These are phyloP conservation scores for Oryza brachyantha DNA, from an alignment of 176 grass and related monocot species.

Conservation along the genomic window DNA sequence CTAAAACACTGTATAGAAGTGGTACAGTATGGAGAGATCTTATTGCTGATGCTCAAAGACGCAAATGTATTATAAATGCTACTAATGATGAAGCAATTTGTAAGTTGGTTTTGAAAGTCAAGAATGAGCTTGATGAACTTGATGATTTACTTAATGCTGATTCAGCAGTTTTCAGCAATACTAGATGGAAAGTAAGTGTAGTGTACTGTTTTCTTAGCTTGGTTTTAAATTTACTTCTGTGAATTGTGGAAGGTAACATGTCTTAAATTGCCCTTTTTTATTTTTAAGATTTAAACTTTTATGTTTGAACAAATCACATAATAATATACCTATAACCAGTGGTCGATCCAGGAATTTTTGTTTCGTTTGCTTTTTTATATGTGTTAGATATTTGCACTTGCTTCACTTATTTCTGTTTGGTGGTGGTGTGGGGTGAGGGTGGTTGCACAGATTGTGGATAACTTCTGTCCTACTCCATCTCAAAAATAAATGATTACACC, in stretches of 20 bases:
- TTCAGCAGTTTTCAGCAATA: slow-evolving; percentile 59
- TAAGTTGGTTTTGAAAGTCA: slow-evolving; percentile 60
- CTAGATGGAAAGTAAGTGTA: slow-evolving; percentile 76
- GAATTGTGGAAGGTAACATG: not conserved
- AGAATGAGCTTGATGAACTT: slow-evolving; percentile 69
- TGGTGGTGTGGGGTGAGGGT: too few relatives aligned
- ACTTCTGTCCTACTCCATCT: too few relatives aligned
- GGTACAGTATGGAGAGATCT: slow-evolving; percentile 61
- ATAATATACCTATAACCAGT: too few relatives aligned
- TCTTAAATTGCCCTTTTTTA: not conserved
- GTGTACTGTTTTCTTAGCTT: not conserved
- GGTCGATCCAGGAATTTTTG: too few relatives aligned
- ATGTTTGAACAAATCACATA: not conserved
- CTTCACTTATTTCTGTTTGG: too few relatives aligned
- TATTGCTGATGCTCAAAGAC: slow-evolving; percentile 43
- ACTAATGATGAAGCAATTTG: slow-evolving; percentile 34
- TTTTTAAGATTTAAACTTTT: not conserved
- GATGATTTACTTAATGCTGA: slow-evolving; percentile 72
- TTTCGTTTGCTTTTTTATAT: too few relatives aligned
- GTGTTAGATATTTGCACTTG: too few relatives aligned
- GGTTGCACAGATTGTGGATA: too few relatives aligned
- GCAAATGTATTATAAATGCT: slow-evolving; percentile 46
- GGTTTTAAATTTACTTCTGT: not conserved
- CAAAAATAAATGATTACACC: too few relatives aligned
- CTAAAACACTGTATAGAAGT: slow-evolving; percentile 45